Evolutionary conservation across 495 filamentous ascomycete genomes (phyloP), one percentile per base, ranked within the genome.

Genomic region (Annulohypoxylon maeteangense): DNA sequence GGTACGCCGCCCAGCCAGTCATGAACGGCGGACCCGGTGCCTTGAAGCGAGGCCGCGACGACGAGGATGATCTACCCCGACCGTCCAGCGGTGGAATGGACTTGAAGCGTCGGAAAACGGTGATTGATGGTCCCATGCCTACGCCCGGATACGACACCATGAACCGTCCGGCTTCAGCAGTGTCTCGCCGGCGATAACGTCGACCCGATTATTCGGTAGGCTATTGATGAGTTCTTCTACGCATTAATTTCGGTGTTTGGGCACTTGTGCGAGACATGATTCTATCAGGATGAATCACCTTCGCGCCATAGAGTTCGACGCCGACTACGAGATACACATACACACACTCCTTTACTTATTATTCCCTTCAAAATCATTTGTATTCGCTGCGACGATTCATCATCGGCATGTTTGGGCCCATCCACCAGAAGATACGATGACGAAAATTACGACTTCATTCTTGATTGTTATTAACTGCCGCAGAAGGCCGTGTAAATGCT

Each of bases 61-160:
- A 90, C 20, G 90, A 92, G 42, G 90, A 91, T 40, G 88, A 92
- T 40, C 82, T 88, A 57, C 84, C 85, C 56, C 90, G 92, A 18
- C 90, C 93, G 18, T 84, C 89, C 51, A 93, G 89, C 78, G 88
- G 90, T 10, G 78, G 84, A 22, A 85, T 90, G 40, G 88, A 91
- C 16, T 74, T 90, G 70, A 99, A 99, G 81, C 90, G 95, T 22
- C 91, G 92, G 36, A 95, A 94, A 84, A 94, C 91, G 1, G 83
- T 93, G 62, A 86, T 90, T 63, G 84, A 88, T 11, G 47, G 81
- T 66, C 68, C 84, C 55, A 76, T 84, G 45, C 74, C 79, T 20
- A 71, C 81, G 7, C 76, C 85, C 1, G 82, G 74, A 32, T 88
- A 83, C 71, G 82, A 83, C 34, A n/a, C 80, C 7, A 81, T 87